phyloP scores from a whole-genome alignment of 1,139 yeast genomes.

The Meyerozyma elateridarum region DNA sequence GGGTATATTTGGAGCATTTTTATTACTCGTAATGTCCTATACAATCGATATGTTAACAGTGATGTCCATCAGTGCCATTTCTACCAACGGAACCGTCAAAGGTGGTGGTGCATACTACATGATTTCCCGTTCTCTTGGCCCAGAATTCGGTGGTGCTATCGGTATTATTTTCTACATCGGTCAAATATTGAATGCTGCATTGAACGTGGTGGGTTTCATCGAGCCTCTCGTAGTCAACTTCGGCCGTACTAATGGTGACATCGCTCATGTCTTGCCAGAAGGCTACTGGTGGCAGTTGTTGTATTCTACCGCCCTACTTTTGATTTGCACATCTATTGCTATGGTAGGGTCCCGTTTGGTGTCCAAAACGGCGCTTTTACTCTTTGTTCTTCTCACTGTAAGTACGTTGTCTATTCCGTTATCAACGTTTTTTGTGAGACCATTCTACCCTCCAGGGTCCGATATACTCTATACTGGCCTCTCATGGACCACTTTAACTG shows the following conservation, averaged over 20 bases:
- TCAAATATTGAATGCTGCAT: slow-evolving; percentile 67
- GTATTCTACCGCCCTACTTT: slow-evolving; percentile 63
- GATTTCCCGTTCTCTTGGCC: slow-evolving; percentile 76
- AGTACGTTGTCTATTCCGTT: slow-evolving; percentile 83
- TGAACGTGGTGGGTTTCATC: slow-evolving; percentile 76
- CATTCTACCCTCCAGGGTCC: slow-evolving; percentile 43
- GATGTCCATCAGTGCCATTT: slow-evolving; percentile 69
- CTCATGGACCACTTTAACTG: slow-evolving; percentile 57
- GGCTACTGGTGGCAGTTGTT: slow-evolving; percentile 54
- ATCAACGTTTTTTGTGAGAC: slow-evolving; percentile 61
- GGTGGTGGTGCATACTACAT: slow-evolving; percentile 86
- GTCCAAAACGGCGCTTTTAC: slow-evolving; percentile 73
- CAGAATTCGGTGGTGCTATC: slow-evolving; percentile 81
- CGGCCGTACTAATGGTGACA: slow-evolving; percentile 53
- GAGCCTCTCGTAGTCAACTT: slow-evolving; percentile 71
- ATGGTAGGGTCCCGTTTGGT: slow-evolving; percentile 80
- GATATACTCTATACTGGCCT: slow-evolving; percentile 65
- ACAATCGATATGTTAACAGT: slow-evolving; percentile 65
- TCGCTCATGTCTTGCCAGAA: slow-evolving; percentile 44
- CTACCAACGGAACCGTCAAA: slow-evolving; percentile 77
- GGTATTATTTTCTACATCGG: slow-evolving; percentile 76
- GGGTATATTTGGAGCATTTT: slow-evolving; percentile 63
- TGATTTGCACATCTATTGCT: slow-evolving; percentile 73
- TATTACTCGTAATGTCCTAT: slow-evolving; percentile 56
- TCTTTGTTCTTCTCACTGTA: slow-evolving; percentile 63